Percentiles rank a stretch among this genome's conserved stretches.
Conservation (phyloP, 192 early-diverging fungal species). For the Rhizophagus clarus region DNA sequence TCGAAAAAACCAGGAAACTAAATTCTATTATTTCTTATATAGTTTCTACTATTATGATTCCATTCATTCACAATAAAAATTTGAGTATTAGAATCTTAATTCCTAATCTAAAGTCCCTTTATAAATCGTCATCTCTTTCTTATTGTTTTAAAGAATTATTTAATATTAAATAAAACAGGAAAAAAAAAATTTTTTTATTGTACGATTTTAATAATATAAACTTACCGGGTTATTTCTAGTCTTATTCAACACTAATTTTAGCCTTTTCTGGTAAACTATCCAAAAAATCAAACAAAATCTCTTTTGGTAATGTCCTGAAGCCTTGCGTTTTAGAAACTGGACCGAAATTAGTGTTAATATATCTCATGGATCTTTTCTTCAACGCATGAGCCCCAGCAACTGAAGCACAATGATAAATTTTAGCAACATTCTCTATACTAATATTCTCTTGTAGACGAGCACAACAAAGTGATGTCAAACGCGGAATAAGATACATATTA, state of each 20-base stretch:
- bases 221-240: neutral
- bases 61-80: neutral
- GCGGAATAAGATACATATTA: conserved; percentile 58
- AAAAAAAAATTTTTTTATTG: neutral
- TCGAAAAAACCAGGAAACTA: neutral
- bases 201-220: neutral
- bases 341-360: conserved; percentile 64
- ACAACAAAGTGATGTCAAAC: conserved; percentile 55
- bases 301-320: conserved; percentile 54
- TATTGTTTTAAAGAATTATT: neutral
- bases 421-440: conserved; percentile 55
- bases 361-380: conserved; percentile 50
- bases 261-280: conserved; percentile 57
- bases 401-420: conserved; percentile 56
- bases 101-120: neutral
- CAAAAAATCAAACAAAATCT: conserved; percentile 61
- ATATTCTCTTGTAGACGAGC: conserved; percentile 49
- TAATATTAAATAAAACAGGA: too few species aligned
- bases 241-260: conserved; percentile 36
- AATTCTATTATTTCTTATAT: neutral
- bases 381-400: conserved; percentile 55
- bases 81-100: neutral
- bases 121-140: neutral
- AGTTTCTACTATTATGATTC: neutral
- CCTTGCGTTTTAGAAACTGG: conserved; percentile 56